Evolutionary conservation across 768 basidiomycete species (phyloP).

Genomic region (Amanita inopinata): DNA sequence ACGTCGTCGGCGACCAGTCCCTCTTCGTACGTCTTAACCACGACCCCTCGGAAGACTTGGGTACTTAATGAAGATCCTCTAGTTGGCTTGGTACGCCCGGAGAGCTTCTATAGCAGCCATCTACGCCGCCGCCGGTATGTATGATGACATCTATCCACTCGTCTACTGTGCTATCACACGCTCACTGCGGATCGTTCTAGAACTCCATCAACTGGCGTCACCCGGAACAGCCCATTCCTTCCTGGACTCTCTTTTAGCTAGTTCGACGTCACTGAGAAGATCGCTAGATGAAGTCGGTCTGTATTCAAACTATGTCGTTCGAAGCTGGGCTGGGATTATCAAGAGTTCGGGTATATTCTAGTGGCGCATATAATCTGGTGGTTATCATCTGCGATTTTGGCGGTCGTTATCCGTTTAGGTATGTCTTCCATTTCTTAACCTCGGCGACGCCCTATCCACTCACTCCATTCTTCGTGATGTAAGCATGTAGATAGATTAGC

Average conservation of each 20-base stretch:
- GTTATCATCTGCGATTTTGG: too few relatives aligned
- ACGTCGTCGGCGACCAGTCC: constrained; percentile 40
- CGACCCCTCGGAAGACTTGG: constrained; percentile 1
- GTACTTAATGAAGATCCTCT: constrained; percentile 7
- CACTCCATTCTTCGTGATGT: too few relatives aligned
- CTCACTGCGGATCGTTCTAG: constrained; percentile 29
- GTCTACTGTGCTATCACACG: not conserved
- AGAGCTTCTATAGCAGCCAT: constrained; percentile 56
- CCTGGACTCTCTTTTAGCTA: constrained; percentile 52
- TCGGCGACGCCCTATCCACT: too few relatives aligned
- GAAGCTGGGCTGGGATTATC: constrained; percentile 65
- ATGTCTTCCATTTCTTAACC: not conserved
- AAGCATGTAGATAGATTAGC: too few relatives aligned
- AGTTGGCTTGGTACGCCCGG: constrained; percentile 69
- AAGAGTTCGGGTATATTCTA: constrained; percentile 54
- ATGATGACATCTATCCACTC: not conserved
- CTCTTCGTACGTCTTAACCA: constrained; percentile 38
- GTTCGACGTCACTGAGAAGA: constrained; percentile 33
- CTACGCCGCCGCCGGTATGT: constrained; percentile 61
- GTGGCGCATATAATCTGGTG: too few relatives aligned
- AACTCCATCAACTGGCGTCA: constrained; percentile 76
- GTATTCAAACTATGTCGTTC: constrained; percentile 51
- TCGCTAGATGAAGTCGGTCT: constrained; percentile 41
- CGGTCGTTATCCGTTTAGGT: not conserved
- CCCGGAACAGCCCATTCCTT: constrained; percentile 58